These are phyloP conservation scores for Globisporangium mamillatum DNA, from an alignment of 352 stramenopile genomes.

Conservation along the genomic window DNA sequence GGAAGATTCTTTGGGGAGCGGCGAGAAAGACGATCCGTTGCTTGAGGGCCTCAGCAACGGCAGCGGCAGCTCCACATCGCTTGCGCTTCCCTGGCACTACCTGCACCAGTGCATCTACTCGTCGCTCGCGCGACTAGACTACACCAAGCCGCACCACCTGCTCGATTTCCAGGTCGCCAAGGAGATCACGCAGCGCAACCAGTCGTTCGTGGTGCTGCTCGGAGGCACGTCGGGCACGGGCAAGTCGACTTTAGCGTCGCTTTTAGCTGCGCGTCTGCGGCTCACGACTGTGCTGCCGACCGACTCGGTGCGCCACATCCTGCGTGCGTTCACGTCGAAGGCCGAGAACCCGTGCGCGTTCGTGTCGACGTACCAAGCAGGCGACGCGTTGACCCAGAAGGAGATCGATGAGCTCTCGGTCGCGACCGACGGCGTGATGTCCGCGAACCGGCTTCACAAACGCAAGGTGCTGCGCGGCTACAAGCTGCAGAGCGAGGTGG, in stretches of 20 bases:
- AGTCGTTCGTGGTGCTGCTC: conserved; percentile 85
- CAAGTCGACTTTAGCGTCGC: conserved; percentile 82
- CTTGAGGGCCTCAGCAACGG: background rate
- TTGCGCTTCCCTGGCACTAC: conserved; percentile 63
- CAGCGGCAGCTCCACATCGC: background rate
- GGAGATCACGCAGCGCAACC: conserved; percentile 83
- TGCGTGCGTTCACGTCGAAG: conserved; percentile 79
- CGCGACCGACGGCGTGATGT: conserved; percentile 46
- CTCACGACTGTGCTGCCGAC: conserved; percentile 84
- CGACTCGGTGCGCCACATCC: conserved; percentile 82
- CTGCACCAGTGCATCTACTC: conserved; percentile 83
- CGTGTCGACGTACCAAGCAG: conserved; percentile 87
- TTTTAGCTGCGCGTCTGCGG: conserved; percentile 69
- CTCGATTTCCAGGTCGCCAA: conserved; percentile 84
- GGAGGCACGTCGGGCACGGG: conserved; percentile 82
- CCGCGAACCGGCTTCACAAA: conserved; percentile 72
- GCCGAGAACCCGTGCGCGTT: conserved; percentile 80
- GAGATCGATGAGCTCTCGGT: conserved; percentile 48
- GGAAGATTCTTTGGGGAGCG: background rate
- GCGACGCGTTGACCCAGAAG: conserved; percentile 54
- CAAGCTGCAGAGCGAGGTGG: conserved; percentile 76
- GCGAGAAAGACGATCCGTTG: background rate
- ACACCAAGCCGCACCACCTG: conserved; percentile 83
- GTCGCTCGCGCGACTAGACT: conserved; percentile 71
- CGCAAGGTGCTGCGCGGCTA: conserved; percentile 80